Evolutionary conservation across 2,329 filamentous ascomycete species (phyloP), one percentile per base, ranked within the genome.

Genomic region (Sarocladiaceae sp.): DNA sequence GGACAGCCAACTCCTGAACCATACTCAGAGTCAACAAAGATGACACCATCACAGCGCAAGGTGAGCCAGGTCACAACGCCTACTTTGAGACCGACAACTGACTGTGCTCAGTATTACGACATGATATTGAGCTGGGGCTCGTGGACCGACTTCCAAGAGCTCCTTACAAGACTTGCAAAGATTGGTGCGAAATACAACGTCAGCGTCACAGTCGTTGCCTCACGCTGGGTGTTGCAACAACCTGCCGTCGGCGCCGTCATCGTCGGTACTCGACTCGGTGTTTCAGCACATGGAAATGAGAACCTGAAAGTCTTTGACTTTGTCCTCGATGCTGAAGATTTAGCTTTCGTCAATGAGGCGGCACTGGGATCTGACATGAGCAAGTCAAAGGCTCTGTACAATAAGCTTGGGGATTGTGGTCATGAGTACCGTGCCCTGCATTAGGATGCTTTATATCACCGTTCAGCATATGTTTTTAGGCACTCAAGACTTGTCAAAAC

Each of bases 181-280:
- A 66, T 77, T n/a, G 71, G 69, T 0, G 53, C 54, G n/a, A 73
- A 71, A 44, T 64, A 78, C 54, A 46, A 55, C 0, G 70, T 74
- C 2, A 64, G 66, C 2, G 63, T 77, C 17, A 68, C 74, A 1
- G 72, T 70, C 11, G 73, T 78, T 1, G 75, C 75, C 1, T 70
- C 67, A 7, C 64, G 75, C 55, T 78, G 73, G 70, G 72, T 79
- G 1, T 63, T 78, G 15, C 75, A 79, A 54, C 68, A 74, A 51
- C 64, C 68, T 3, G 67, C 66, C 49, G 75, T 79, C 0, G 74
- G 71, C 3, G 74, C 75, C 1, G 73, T 77, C 1, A 74, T 78
- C 29, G 69, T 79, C 4, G 75, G 76, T 2, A 69, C 69, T 2
- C 61, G 75, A 2, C 58, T 64, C 40, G 61, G 61, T 18, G 57